Evolutionary conservation across 139 green algal genomes (phyloP).

Genomic region (Desmodesmus armatus): DNA sequence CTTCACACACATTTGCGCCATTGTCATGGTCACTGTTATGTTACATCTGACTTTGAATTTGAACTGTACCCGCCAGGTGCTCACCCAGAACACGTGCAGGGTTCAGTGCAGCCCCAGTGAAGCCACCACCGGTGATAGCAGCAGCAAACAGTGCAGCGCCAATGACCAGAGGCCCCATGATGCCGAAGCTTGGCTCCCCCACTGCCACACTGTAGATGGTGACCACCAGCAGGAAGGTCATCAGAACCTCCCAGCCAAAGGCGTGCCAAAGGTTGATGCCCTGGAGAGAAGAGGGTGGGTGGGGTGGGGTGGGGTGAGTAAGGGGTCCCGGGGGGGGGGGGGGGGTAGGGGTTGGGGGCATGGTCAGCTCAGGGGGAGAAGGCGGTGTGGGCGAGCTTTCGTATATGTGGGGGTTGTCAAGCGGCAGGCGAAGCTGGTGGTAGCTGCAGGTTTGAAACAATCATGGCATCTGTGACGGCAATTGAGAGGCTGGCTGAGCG

Average conservation of each 20-base stretch:
- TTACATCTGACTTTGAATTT: too few species aligned
- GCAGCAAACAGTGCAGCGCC: conserved; percentile 39
- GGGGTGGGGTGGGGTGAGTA: too few species aligned
- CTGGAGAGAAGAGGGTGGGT: background rate
- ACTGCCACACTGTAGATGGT: conserved; percentile 64
- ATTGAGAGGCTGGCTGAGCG: too few species aligned
- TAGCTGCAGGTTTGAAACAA: too few species aligned
- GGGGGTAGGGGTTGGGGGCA: background rate
- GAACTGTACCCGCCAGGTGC: too few species aligned
- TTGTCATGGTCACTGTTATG: too few species aligned
- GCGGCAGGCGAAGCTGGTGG: too few species aligned
- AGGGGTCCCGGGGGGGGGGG: background rate
- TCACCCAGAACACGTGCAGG: conserved; percentile 60
- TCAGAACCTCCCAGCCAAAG: conserved; percentile 61
- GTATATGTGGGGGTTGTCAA: too few species aligned
- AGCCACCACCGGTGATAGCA: conserved; percentile 43
- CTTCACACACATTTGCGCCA: too few species aligned
- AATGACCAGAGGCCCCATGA: conserved; percentile 57
- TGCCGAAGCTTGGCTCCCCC: conserved; percentile 58
- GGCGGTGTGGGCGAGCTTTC: too few species aligned
- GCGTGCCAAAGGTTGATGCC: conserved; percentile 37
- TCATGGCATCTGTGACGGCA: too few species aligned
- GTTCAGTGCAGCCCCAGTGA: conserved; percentile 65
- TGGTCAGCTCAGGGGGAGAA: too few species aligned
- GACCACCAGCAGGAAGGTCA: conserved; percentile 64